Evolutionary conservation across 1,139 yeast species (phyloP).

Genomic region (Saccharomyces hybrid): DNA sequence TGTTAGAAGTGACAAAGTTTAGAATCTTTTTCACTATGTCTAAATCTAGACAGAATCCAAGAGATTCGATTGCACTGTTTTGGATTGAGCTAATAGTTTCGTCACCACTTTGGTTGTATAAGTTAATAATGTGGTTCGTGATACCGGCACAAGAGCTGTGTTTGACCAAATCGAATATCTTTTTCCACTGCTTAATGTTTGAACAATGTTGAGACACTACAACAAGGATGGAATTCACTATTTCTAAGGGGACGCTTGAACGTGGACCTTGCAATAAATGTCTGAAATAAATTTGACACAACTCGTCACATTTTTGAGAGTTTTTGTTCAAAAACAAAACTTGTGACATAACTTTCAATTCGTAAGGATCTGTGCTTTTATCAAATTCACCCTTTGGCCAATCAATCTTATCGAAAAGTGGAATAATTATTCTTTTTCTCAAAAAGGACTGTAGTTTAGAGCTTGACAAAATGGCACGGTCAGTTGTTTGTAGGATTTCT

Average conservation of each 20-base stretch:
- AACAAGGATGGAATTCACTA: conserved; percentile 36
- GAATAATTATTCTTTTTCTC: conserved; percentile 32
- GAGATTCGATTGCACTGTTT: conserved; percentile 46
- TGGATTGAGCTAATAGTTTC: conserved; percentile 37
- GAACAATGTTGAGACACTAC: conserved; percentile 33
- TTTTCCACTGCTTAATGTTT: conserved; percentile 48
- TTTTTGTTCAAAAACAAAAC: conserved; percentile 20
- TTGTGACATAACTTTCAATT: conserved; percentile 18
- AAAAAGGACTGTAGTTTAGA: conserved; percentile 1
- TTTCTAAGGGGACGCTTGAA: conserved; percentile 42
- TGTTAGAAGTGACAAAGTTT: conserved; percentile 48
- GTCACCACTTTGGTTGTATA: conserved; percentile 15
- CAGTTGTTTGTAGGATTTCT: conserved; percentile 17
- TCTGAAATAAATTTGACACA: conserved; percentile 40
- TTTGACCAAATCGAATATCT: conserved; percentile 44
- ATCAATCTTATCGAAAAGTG: conserved; percentile 15
- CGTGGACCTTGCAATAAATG: conserved; percentile 44
- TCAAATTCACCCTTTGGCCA: conserved; percentile 12
- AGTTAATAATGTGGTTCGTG: conserved; percentile 20
- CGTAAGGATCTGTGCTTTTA: conserved; percentile 6
- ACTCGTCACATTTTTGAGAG: conserved; percentile 29
- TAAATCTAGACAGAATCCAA: conserved; percentile 41
- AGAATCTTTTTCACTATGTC: conserved; percentile 47
- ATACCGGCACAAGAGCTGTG: conserved; percentile 35
- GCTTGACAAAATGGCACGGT: conserved; percentile 9